Base-by-base conservation (phyloP, 139 green algal genomes). In the Coccomyxa sp. region DNA sequence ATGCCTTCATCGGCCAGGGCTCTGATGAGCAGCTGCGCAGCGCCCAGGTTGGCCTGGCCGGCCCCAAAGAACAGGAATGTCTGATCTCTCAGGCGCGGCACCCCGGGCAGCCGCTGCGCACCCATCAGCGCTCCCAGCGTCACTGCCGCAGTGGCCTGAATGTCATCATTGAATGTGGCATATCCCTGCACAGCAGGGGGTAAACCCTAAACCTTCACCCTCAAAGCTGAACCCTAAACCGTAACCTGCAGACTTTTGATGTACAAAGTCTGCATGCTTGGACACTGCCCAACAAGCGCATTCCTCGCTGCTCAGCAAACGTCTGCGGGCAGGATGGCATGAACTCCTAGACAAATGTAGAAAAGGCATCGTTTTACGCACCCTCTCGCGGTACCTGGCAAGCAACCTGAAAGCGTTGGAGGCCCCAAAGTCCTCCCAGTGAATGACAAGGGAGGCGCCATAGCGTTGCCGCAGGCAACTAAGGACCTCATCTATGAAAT, bases 21-120 rank as follows among this genome's bases (percentile, higher is more conserved):
- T 67, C 66, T 18, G 11, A 82, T 75, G 57, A 93, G 58, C 82
- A 92, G 84, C 58, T 67, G 71, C 12, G 90, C 90, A 60, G 81
- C 77, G 0, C 90, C 90, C n/a, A 94, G 77, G 71, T 88, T 89
- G 68, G 90, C 89, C 86, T 94, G 89, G 13, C 93, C 93, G 0
- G 93, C 93, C 0, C 93, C 93, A 74, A 92, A 88, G 66, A 93
- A 93, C 31, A 96, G 85, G 7, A 95, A 84, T 13, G 81, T 80
- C 76, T 91, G 87, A 1, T 87, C 67, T 45, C 27, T 75, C 68
- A 93, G 84, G 3, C 83, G 83, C 31, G 82, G 81, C 68, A 88
- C 87, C 25, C 83, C 83, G 10, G 58, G 31, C 68, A 91, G 63
- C 51, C 58, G 67, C 21, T 84, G 30, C 31, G 83, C 86, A 12